phyloP scores from a whole-genome alignment of 352 stramenopile species.

The Phytophthora nicotianae region DNA sequence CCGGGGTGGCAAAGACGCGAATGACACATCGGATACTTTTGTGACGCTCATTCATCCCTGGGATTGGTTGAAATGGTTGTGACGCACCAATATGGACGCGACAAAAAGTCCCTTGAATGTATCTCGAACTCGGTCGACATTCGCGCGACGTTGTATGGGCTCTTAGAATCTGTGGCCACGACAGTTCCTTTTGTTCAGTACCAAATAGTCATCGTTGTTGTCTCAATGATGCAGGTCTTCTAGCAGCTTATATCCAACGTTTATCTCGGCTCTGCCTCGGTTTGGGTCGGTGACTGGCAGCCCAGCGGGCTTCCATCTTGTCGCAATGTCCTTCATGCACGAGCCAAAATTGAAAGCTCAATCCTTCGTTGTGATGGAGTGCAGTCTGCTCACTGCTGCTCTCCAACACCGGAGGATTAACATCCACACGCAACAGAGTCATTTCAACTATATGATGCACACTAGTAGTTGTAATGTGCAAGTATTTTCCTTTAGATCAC shows the following conservation, averaged over 20 bases:
- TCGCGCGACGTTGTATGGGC: background rate
- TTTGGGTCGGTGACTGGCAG: slow-evolving; percentile 37
- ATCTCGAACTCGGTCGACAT: no score
- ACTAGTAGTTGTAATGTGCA: background rate
- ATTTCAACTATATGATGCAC: background rate
- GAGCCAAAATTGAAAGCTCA: slow-evolving; percentile 41
- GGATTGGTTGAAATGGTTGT: slow-evolving; percentile 2
- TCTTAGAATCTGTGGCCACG: background rate
- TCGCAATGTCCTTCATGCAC: slow-evolving; percentile 36
- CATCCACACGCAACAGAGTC: slow-evolving; percentile 12
- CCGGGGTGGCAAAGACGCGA: slow-evolving; percentile 10
- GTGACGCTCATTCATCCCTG: background rate
- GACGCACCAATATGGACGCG: background rate
- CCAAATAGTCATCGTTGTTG: background rate
- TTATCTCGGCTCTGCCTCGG: slow-evolving; percentile 35
- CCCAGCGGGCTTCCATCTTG: slow-evolving; percentile 22
- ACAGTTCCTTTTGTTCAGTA: background rate
- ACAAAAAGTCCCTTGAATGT: no score
- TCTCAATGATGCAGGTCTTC: background rate
- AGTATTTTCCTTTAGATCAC: slow-evolving; percentile 22
- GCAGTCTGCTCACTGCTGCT: slow-evolving; percentile 10
- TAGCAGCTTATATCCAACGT: background rate
- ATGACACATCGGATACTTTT: slow-evolving; percentile 9
- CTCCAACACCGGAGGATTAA: slow-evolving; percentile 30
- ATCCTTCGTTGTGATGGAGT: slow-evolving; percentile 17